phyloP scores from a whole-genome alignment of 805 yeast species.

The Maudiozyma saulgeensis region DNA sequence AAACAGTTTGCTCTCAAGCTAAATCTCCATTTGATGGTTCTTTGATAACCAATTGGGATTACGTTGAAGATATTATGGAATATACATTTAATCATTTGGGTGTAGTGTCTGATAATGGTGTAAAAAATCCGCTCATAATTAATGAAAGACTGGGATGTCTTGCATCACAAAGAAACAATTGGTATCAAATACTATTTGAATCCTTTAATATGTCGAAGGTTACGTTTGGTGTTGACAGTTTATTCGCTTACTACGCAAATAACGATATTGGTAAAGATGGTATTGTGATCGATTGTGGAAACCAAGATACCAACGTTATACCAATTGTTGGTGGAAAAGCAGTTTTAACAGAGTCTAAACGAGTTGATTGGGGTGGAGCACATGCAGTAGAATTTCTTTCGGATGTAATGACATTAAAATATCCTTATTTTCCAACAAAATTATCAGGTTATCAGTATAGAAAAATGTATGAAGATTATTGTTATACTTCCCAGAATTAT shows the following conservation, averaged over 20 bases:
- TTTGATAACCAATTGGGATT: conserved; percentile 86
- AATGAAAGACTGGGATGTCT: conserved; percentile 73
- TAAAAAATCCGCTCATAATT: conserved; percentile 73
- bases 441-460: conserved; percentile 56
- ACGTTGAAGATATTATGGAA: conserved; percentile 71
- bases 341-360: conserved; percentile 52
- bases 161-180: conserved; percentile 53
- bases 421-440: conserved; percentile 83
- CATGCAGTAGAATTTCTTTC: conserved; percentile 56
- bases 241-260: conserved; percentile 69
- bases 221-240: conserved; percentile 72
- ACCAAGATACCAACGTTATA: conserved; percentile 71
- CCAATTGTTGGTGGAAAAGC: conserved; percentile 75
- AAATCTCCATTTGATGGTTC: conserved; percentile 83
- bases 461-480: conserved; percentile 59
- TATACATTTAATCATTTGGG: conserved; percentile 75
- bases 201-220: conserved; percentile 66
- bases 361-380: conserved; percentile 89
- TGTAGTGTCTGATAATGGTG: conserved; percentile 42
- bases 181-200: conserved; percentile 82
- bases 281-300: conserved; percentile 72
- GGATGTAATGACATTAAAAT: conserved; percentile 62
- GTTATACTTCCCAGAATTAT: conserved; percentile 68
- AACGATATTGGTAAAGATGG: conserved; percentile 43
- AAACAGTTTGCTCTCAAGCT: conserved; percentile 55